Evolutionary conservation across 192 early-diverging fungal genomes (phyloP).

Genomic region (Paraglomus brasilianum): DNA sequence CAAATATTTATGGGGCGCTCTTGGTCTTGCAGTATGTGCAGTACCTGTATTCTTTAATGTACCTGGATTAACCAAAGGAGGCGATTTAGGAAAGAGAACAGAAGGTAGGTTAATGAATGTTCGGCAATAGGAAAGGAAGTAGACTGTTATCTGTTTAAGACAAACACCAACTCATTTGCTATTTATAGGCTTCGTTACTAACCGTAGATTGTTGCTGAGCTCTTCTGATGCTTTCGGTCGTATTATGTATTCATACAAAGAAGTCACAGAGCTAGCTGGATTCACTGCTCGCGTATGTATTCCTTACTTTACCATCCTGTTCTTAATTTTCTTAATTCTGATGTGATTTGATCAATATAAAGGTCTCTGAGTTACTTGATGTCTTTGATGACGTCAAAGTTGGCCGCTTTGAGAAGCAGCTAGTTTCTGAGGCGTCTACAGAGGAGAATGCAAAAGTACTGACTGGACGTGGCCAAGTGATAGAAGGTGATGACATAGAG

Average conservation of each 20-base stretch:
- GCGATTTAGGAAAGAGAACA: slow-evolving; percentile 49
- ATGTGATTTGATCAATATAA: neutral
- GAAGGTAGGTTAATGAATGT: slow-evolving; percentile 42
- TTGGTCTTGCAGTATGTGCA: slow-evolving; percentile 81
- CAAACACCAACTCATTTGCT: no score
- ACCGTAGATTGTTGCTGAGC: slow-evolving; percentile 71
- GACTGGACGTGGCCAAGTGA: slow-evolving; percentile 61
- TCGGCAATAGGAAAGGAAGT: neutral
- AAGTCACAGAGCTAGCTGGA: slow-evolving; percentile 92
- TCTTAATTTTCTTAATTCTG: neutral
- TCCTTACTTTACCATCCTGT: neutral
- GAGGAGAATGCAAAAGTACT: slow-evolving; percentile 56
- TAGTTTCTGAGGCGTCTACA: slow-evolving; percentile 56
- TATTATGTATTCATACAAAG: slow-evolving; percentile 93
- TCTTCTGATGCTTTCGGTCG: slow-evolving; percentile 79
- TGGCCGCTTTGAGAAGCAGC: slow-evolving; percentile 74
- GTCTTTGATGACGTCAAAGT: slow-evolving; percentile 86
- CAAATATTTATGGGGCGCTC: slow-evolving; percentile 98
- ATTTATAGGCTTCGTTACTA: slow-evolving; percentile 67
- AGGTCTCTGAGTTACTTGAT: slow-evolving; percentile 74
- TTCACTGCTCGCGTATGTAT: slow-evolving; percentile 79
- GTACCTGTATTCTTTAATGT: slow-evolving; percentile 78
- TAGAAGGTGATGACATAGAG: slow-evolving; percentile 79
- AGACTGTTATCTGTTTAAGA: neutral
- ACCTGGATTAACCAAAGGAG: slow-evolving; percentile 38